These are phyloP conservation scores for Suillus lakei DNA, from an alignment of 768 basidiomycete species.

Conservation along the genomic window DNA sequence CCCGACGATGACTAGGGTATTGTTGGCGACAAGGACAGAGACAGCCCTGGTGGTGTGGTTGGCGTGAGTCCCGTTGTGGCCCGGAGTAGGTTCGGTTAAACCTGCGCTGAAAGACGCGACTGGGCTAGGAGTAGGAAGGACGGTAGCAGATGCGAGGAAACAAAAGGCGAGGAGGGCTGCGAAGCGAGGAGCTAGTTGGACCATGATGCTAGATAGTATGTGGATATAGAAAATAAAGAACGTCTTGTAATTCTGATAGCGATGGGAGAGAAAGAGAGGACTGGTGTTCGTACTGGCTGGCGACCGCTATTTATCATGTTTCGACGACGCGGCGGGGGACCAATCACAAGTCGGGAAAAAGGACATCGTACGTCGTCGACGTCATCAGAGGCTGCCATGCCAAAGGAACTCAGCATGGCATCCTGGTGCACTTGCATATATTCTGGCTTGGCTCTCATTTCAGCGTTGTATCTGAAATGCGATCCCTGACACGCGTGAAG, in stretches of 20 bases:
- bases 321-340: conserved; percentile 2
- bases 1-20: neutral
- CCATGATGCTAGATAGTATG: conserved; percentile 33
- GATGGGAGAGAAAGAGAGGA: conserved; percentile 15
- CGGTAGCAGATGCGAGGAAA: conserved; percentile 21
- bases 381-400: conserved; percentile 10
- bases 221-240: conserved; percentile 29
- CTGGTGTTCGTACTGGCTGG: conserved; percentile 2
- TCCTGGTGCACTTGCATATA: neutral
- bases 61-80: neutral
- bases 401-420: neutral
- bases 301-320: conserved; percentile 26
- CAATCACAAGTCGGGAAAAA: neutral
- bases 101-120: neutral
- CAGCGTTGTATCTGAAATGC: neutral
- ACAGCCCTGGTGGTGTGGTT: neutral
- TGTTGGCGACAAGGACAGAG: neutral
- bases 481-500: neutral
- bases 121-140: conserved; percentile 12
- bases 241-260: conserved; percentile 7
- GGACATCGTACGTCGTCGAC: conserved; percentile 12
- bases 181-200: conserved; percentile 34
- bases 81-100: neutral
- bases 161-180: conserved; percentile 33
- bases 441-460: neutral